Evolutionary conservation across 1,139 yeast genomes (phyloP).

Genomic region (Candida sp.): DNA sequence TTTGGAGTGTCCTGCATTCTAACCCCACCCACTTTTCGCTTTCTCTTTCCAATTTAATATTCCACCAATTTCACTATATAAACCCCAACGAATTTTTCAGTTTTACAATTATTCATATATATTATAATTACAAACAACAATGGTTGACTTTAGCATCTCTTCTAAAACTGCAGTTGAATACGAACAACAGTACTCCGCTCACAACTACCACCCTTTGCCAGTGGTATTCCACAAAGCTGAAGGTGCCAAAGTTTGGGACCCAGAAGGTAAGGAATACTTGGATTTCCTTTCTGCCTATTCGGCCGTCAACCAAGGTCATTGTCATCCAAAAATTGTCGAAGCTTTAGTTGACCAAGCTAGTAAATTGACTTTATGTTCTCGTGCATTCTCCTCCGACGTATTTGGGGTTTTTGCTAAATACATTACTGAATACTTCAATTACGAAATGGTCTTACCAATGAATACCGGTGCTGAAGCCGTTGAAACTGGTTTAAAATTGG

Average conservation of each 20-base stretch:
- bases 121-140: neutral
- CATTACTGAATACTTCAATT: constrained; percentile 83
- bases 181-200: constrained; percentile 87
- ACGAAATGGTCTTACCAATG: constrained; percentile 96
- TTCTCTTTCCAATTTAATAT: too few relatives aligned
- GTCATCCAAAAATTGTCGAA: constrained; percentile 87
- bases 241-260: constrained; percentile 98
- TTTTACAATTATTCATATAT: too few relatives aligned
- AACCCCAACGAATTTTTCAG: neutral
- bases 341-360: constrained; percentile 90
- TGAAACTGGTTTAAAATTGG: constrained; percentile 90
- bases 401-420: constrained; percentile 88
- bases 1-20: too few relatives aligned
- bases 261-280: constrained; percentile 85
- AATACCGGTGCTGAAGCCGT: constrained; percentile 99
- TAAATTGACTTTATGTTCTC: constrained; percentile 77
- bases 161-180: constrained; percentile 64
- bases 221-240: constrained; percentile 84
- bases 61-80: neutral
- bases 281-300: constrained; percentile 93
- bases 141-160: constrained; percentile 42
- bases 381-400: constrained; percentile 91
- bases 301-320: constrained; percentile 98
- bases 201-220: constrained; percentile 95
- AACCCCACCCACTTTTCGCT: too few relatives aligned